A percentile compares a stretch with the other conserved stretches of the same genome.
Conservation (phyloP, 2,329 filamentous ascomycete genomes). For the Xylariaceae sp. region DNA sequence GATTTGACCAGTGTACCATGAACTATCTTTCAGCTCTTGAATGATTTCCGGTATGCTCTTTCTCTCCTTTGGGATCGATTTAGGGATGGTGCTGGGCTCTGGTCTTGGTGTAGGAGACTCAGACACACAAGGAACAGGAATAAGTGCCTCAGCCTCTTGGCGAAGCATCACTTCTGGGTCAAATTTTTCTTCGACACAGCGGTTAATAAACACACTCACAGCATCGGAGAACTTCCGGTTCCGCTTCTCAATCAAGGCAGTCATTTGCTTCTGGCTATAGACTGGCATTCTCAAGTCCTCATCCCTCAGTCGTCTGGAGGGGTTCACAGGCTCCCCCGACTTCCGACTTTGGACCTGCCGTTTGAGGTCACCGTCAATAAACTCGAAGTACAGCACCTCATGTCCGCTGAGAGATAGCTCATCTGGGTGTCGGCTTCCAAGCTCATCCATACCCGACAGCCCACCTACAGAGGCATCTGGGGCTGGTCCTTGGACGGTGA, state of each 20-base stretch:
- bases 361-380: constrained; percentile 88
- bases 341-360: constrained; percentile 74
- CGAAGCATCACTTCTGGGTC: constrained; percentile 73
- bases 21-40: constrained; percentile 76
- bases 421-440: constrained; percentile 44
- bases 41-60: constrained; percentile 85
- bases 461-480: constrained; percentile 64
- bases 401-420: constrained; percentile 48
- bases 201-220: constrained; percentile 76
- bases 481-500: constrained; percentile 55
- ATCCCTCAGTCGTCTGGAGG: constrained; percentile 70
- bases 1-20: constrained; percentile 93
- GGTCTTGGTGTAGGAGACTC: constrained; percentile 40
- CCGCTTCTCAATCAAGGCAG: constrained; percentile 83
- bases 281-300: constrained; percentile 91
- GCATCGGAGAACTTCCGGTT: constrained; percentile 83
- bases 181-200: constrained; percentile 66
- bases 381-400: constrained; percentile 89
- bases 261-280: constrained; percentile 92
- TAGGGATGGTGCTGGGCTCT: constrained; percentile 60
- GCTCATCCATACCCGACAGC: constrained; percentile 54
- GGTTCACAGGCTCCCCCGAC: constrained; percentile 73
- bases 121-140: constrained; percentile 65
- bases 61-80: constrained; percentile 78
- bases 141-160: constrained; percentile 60